Evolutionary conservation across 495 filamentous ascomycete species (phyloP).

Genomic region (Lasiosphaeria hispida): DNA sequence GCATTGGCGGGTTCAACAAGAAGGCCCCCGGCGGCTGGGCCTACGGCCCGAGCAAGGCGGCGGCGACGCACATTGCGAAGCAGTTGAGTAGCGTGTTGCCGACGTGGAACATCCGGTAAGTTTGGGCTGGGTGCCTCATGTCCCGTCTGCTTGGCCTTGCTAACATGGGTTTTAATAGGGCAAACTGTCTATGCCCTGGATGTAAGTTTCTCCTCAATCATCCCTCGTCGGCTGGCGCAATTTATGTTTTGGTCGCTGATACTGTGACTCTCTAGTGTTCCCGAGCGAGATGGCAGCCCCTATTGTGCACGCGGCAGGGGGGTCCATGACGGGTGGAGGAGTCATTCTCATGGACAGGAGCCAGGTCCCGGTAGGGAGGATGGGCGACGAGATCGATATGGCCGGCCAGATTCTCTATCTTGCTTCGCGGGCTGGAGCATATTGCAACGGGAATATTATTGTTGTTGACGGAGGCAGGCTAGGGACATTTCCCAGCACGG

Average conservation of each 20-base stretch:
- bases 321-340: slow-evolving; percentile 29
- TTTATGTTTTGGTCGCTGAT: neutral
- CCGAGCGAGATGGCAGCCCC: slow-evolving; percentile 61
- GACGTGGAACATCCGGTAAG: slow-evolving; percentile 56
- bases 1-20: slow-evolving; percentile 61
- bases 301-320: slow-evolving; percentile 41
- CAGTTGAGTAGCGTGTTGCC: slow-evolving; percentile 52
- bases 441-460: slow-evolving; percentile 59
- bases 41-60: slow-evolving; percentile 63
- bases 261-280: slow-evolving; percentile 45
- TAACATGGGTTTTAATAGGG: slow-evolving; percentile 30
- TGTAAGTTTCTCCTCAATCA: slow-evolving; percentile 40
- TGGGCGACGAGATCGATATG: slow-evolving; percentile 52
- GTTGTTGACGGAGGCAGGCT: slow-evolving; percentile 62
- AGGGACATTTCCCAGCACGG: slow-evolving; percentile 48
- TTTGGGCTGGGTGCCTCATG: neutral
- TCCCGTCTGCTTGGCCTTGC: slow-evolving; percentile 39
- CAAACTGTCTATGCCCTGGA: slow-evolving; percentile 67
- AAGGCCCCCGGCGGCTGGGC: slow-evolving; percentile 55
- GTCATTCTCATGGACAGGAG: slow-evolving; percentile 25
- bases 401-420: slow-evolving; percentile 61
- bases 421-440: slow-evolving; percentile 60
- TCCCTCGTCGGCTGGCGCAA: neutral
- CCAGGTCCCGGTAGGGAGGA: slow-evolving; percentile 32
- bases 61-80: slow-evolving; percentile 63